phyloP scores from a whole-genome alignment of 1,284 basidiomycete genomes.

The Naganishia sp. region DNA sequence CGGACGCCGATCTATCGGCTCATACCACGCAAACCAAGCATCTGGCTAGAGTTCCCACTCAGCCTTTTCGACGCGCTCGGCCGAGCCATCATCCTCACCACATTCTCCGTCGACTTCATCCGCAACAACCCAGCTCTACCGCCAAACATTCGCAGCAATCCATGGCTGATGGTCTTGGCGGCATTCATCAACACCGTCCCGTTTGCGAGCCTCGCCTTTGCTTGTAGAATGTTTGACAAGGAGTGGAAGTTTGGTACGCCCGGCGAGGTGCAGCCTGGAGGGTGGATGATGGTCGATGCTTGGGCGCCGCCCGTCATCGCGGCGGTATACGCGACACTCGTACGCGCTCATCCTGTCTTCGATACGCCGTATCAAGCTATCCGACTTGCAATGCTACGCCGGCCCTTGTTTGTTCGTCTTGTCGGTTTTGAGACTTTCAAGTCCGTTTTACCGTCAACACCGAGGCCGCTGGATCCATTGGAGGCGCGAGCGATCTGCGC shows the following conservation, averaged over 20 bases:
- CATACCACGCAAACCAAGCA: conserved; percentile 42
- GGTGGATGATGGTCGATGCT: conserved; percentile 49
- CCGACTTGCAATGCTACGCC: conserved; percentile 2
- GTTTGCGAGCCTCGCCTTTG: conserved; percentile 48
- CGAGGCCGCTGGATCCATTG: conserved; percentile 35
- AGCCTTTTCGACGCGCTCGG: conserved; percentile 50
- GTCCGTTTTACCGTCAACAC: conserved; percentile 37
- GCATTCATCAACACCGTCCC: conserved; percentile 52
- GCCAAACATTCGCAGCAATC: conserved; percentile 41
- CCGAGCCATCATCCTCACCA: conserved; percentile 50
- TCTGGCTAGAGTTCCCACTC: conserved; percentile 41
- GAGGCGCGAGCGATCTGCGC: conserved; percentile 45
- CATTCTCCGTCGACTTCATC: conserved; percentile 46
- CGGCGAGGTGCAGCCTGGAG: conserved; percentile 44
- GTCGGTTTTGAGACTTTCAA: conserved; percentile 46
- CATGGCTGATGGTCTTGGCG: conserved; percentile 46
- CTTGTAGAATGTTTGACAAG: conserved; percentile 46
- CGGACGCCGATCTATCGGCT: conserved; percentile 44
- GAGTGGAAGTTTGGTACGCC: conserved; percentile 43
- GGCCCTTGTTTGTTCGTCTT: conserved; percentile 40
- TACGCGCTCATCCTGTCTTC: conserved; percentile 23
- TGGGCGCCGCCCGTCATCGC: conserved; percentile 49
- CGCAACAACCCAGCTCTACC: conserved; percentile 37
- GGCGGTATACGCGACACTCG: conserved; percentile 37
- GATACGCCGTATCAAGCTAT: conserved; percentile 8